Percentiles rank a stretch among this genome's conserved stretches.
These are phyloP conservation scores for Cyphellophora europaea DNA, from an alignment of 2,329 filamentous ascomycete genomes.

Conservation along the genomic window DNA sequence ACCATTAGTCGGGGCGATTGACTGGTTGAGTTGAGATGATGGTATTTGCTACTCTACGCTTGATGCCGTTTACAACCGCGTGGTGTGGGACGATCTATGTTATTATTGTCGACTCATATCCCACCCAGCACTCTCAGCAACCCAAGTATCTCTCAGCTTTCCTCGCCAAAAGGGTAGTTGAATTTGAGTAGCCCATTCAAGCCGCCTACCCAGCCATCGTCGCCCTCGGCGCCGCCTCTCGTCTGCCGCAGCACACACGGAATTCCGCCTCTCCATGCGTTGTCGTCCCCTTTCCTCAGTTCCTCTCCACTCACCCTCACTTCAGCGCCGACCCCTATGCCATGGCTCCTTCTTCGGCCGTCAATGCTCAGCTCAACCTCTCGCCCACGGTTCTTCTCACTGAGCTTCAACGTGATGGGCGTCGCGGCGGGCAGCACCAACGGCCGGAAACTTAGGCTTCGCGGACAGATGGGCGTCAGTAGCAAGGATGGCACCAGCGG, in stretches of 20 bases:
- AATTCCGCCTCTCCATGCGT: constrained; percentile 66
- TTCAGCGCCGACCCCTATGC: constrained; percentile 67
- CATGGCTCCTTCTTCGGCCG: constrained; percentile 56
- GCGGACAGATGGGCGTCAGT: constrained; percentile 87
- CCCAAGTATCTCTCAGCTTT: constrained; percentile 23
- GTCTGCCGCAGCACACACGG: constrained; percentile 73
- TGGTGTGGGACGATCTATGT: too few species aligned
- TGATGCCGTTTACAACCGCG: too few species aligned
- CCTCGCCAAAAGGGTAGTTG: constrained; percentile 88
- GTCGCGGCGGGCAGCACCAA: constrained; percentile 81
- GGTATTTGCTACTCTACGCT: too few species aligned
- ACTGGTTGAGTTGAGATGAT: too few species aligned
- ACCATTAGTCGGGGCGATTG: too few species aligned
- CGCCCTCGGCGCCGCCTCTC: constrained; percentile 41
- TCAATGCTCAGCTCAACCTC: constrained; percentile 75
- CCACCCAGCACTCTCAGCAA: too few species aligned
- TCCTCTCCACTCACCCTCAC: constrained; percentile 82
- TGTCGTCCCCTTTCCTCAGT: constrained; percentile 43
- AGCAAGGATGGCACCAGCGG: constrained; percentile 81
- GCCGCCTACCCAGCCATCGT: constrained; percentile 95
- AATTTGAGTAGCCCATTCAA: constrained; percentile 92
- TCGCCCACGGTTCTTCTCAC: constrained; percentile 66
- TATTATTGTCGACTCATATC: too few species aligned
- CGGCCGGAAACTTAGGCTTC: constrained; percentile 84
- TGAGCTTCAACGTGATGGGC: constrained; percentile 71